Evolutionary conservation across 169 alveolate genomes (phyloP), one percentile per base, ranked within the genome.

Genomic region (Eimeria maxima): DNA sequence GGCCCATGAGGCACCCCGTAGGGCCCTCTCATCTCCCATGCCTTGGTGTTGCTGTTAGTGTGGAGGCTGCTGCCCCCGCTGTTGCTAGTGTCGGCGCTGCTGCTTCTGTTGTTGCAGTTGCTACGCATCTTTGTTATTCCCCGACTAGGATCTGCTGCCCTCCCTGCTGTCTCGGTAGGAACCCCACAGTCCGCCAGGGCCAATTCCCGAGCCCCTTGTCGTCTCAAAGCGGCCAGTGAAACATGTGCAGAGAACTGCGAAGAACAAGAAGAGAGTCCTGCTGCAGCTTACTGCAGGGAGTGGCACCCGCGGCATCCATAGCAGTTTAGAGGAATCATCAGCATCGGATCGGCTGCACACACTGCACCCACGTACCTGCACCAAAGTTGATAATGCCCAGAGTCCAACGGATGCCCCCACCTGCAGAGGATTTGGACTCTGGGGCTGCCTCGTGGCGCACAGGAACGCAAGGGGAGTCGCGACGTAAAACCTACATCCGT

Each of bases 1-100:
- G 98, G 98, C 10, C 97, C 98, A 84, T 95, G 95, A 11, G 99
- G 99, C 20, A 98, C 96, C 57, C 96, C 89, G 95, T 98, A 11
- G 95, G 92, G 78, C 29, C 69, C 94, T 27, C 94, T 65, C 94
- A 45, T 7, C 83, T n/a, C 38, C 53, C 45, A n/a, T 45, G 69
- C 60, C 45, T 14, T 14, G 94, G n/a, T 16, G 76, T 65, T 86
- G 93, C 81, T 60, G 80, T 13, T 38, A 10, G 38, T 63, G 81
- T 80, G 14, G 60, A 38, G 38, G 80, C 27, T 60, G 74, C 67
- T 53, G 44, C 13, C 63, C 20, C 53, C 42, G 74, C 91, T 45
- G 91, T 76, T 83, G 86, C 67, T 24, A 50, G 55, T 27, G 5
- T 27, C 29, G 44, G 42, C 29, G 86, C 74, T 50, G 74, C 71